Conservation (phyloP, 768 basidiomycete species). For the Leccinum disarticulatum region DNA sequence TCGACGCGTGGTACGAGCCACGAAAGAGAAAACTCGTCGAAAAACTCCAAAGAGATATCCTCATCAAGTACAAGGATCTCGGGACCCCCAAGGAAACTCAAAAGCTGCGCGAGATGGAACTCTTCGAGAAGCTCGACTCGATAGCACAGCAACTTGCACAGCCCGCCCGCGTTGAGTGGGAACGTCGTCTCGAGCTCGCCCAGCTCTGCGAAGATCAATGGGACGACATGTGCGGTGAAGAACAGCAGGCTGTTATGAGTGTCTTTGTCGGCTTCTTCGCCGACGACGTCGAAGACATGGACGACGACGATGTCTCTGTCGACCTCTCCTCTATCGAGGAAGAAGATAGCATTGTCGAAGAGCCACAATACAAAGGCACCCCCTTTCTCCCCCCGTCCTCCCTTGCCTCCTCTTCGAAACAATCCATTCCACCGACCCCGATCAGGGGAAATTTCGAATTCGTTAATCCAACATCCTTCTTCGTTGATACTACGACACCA, state of each 20-base stretch:
- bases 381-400: constrained; percentile 1
- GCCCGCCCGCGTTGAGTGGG: constrained; percentile 35
- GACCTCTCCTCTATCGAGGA: constrained; percentile 19
- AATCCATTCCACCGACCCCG: constrained; percentile 21
- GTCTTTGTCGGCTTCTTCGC: constrained; percentile 32
- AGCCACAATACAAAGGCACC: constrained; percentile 10
- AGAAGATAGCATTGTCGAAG: constrained; percentile 19
- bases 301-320: constrained; percentile 7
- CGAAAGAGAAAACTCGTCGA: constrained; percentile 29
- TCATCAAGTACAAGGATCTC: constrained; percentile 32
- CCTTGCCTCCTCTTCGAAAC: constrained; percentile 7
- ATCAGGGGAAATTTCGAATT: constrained; percentile 24
- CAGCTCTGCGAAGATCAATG: constrained; percentile 32
- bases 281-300: constrained; percentile 28
- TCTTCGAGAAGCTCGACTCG: constrained; percentile 24
- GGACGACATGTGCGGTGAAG: constrained; percentile 32
- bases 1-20: constrained; percentile 32
- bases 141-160: constrained; percentile 25
- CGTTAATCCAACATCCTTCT: constrained; percentile 31
- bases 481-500: constrained; percentile 20
- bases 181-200: constrained; percentile 31
- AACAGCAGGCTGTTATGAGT: constrained; percentile 31
- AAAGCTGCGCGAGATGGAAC: constrained; percentile 30
- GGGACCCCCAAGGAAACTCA: constrained; percentile 27
- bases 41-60: constrained; percentile 32